Base-by-base conservation (phyloP, 345 rosid genomes). In the Streptanthus diversifolius region DNA sequence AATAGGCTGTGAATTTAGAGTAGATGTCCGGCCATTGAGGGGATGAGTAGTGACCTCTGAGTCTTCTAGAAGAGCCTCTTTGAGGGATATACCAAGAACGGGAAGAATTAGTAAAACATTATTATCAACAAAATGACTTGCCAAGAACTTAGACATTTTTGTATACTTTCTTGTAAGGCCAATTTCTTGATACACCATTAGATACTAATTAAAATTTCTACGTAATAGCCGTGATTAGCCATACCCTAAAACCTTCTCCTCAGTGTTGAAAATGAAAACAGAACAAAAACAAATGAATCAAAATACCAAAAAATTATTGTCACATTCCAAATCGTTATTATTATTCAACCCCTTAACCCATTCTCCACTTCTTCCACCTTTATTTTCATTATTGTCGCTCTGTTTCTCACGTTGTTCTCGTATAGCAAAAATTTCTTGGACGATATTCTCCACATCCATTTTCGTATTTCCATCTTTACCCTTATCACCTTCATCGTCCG, bases 371-470 rank as follows among this genome's bases (percentile, higher is more conserved):
- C 40, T 74, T 40, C 33, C 53, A 33, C 11, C 25, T 24, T 36
- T 33, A 5, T 8, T 53, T n/a, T 18, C 15, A 27, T n/a, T 5
- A 27, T 49, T 12, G 6, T 57, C 58, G 13, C 21, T 52, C 14
- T 35, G 57, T 17, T 62, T 54, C 14, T 75, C 69, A 61, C 68
- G 35, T 43, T 63, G 66, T 47, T 57, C 67, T 56, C 63, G 61
- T 19, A 60, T 27, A 14, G 2, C 39, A 63, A 85, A 90, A 60
- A 89, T 72, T 56, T 74, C 82, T 62, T 86, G 80, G 55, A 85
- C 96, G 13, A 93, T 86, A 8, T 39, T 37, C 84, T 90, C 98
- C 73, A 90, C 86, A 45, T 90, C 88, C 5, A 85, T 49, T 59
- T 68, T 67, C 11, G 41, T 78, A 19, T 13, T 65, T 13, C 53